Conservation (phyloP, 78 protist species). For the Dictyostelium intermedium region DNA sequence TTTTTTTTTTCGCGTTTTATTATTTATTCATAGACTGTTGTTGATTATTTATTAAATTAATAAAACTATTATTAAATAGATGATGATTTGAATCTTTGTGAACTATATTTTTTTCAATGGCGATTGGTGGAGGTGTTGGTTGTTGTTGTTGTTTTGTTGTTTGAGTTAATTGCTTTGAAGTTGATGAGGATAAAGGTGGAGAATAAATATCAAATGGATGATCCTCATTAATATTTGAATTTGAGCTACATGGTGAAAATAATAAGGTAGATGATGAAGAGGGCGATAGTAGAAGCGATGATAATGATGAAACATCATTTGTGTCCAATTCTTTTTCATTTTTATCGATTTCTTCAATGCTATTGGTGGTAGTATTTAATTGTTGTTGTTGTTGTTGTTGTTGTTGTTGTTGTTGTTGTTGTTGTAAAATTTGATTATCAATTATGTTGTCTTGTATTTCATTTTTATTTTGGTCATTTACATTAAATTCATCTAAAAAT, state of each 20-base stretch:
- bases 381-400: background rate
- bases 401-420: background rate
- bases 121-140: background rate
- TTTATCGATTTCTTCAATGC: background rate
- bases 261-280: background rate
- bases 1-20: background rate
- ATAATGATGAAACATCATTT: background rate
- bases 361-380: background rate
- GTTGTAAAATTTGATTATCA: too few relatives aligned
- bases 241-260: background rate
- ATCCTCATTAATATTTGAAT: background rate
- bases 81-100: background rate
- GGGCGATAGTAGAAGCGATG: background rate
- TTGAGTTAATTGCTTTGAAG: background rate
- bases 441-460: background rate
- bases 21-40: background rate
- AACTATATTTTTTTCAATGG: background rate
- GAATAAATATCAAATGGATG: constrained; percentile 14
- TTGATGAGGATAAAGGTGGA: background rate
- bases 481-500: background rate
- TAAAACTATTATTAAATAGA: background rate
- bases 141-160: background rate
- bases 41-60: background rate
- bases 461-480: background rate
- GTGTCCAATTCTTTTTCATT: background rate